Evolutionary conservation across 2,329 filamentous ascomycete genomes (phyloP).

Genomic region (Claviceps humidiphila): DNA sequence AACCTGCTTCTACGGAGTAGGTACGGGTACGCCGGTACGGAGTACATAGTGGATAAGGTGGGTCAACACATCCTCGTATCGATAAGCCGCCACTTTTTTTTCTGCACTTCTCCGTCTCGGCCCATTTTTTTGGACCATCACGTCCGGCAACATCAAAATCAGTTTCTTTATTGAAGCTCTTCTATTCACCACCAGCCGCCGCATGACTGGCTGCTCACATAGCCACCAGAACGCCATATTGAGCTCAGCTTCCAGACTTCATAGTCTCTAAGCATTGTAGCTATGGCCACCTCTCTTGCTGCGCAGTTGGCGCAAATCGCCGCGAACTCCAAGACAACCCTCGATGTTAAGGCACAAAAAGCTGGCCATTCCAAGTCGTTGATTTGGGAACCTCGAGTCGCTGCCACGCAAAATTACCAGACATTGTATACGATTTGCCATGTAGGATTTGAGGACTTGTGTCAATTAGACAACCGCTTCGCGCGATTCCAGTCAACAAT

Average conservation of each 20-base stretch:
- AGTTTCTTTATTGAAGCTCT: background rate
- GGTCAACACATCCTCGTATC: background rate
- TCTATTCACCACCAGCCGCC: background rate
- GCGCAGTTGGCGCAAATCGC: conserved; percentile 90
- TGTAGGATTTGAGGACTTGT: conserved; percentile 85
- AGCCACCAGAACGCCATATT: background rate
- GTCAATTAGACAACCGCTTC: conserved; percentile 73
- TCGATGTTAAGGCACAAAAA: conserved; percentile 89
- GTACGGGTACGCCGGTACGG: too few relatives aligned
- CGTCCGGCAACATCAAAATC: background rate
- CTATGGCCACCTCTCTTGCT: conserved; percentile 76
- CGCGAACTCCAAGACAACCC: conserved; percentile 74
- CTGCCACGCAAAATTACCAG: conserved; percentile 80
- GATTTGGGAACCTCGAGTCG: conserved; percentile 78
- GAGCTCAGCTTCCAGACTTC: conserved; percentile 2
- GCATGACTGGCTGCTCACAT: background rate
- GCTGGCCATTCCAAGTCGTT: conserved; percentile 86
- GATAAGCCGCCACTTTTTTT: conserved; percentile 1
- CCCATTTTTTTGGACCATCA: conserved; percentile 4
- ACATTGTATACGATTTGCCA: conserved; percentile 75
- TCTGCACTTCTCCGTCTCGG: conserved; percentile 9
- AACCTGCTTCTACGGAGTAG: too few relatives aligned
- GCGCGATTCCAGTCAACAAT: conserved; percentile 59
- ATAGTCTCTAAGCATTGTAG: conserved; percentile 12
- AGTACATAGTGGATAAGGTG: background rate